phyloP scores from a whole-genome alignment of 768 basidiomycete species.

The Arthromyces matolae region DNA sequence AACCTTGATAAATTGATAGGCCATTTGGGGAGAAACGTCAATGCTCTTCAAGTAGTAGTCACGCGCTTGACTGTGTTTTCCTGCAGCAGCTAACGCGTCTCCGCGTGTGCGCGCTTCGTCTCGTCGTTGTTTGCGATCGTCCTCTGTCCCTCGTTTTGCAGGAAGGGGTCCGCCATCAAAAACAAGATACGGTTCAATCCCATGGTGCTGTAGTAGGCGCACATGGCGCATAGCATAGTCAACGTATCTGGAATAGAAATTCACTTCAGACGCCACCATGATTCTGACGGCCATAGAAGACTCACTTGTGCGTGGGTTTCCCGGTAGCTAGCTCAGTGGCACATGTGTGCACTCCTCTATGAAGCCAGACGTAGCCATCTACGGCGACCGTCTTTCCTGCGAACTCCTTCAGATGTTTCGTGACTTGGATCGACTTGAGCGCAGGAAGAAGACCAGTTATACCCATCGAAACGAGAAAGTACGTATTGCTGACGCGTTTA shows the following conservation, averaged over 20 bases:
- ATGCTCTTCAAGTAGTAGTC: constrained; percentile 88
- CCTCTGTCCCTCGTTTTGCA: constrained; percentile 90
- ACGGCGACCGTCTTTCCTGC: constrained; percentile 83
- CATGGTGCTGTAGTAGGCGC: constrained; percentile 78
- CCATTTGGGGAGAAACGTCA: constrained; percentile 97
- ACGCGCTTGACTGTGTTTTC: constrained; percentile 75
- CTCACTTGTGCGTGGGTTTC: constrained; percentile 78
- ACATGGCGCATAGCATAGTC: constrained; percentile 94
- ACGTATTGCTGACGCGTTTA: not conserved
- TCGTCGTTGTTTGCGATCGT: constrained; percentile 69
- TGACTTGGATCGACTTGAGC: constrained; percentile 84
- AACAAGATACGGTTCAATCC: constrained; percentile 86
- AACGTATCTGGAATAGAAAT: constrained; percentile 65
- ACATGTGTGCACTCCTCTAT: constrained; percentile 86
- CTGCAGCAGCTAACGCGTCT: constrained; percentile 69
- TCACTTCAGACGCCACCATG: not conserved
- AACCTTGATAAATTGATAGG: constrained; percentile 95
- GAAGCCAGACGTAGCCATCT: constrained; percentile 94
- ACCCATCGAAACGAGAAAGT: constrained; percentile 55
- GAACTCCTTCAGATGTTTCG: constrained; percentile 76
- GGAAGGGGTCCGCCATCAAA: constrained; percentile 96
- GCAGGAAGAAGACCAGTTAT: constrained; percentile 88
- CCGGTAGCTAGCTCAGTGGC: constrained; percentile 88
- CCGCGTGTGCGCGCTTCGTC: constrained; percentile 76
- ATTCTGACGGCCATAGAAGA: constrained; percentile 17